Conservation (phyloP, 108 stramenopile genomes). For the Nitzschia sp. region DNA sequence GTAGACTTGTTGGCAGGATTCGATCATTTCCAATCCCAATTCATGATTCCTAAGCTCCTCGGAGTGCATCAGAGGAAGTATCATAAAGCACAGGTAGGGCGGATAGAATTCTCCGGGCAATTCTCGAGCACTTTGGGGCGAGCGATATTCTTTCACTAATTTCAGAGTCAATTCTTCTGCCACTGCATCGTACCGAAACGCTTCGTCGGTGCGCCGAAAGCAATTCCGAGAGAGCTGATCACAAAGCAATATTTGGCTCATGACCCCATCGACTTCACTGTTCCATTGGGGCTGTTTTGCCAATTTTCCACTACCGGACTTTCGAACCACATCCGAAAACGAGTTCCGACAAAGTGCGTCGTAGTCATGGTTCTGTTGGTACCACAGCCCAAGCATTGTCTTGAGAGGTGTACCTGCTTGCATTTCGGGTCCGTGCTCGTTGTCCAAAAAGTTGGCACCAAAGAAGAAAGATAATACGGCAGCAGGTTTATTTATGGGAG, state of each 20-base stretch:
- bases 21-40: conserved; percentile 8
- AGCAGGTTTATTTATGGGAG: conserved; percentile 9
- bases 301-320: conserved; percentile 17
- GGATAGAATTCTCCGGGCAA: conserved; percentile 2
- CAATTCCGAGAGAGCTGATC: conserved; percentile 72
- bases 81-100: conserved; percentile 35
- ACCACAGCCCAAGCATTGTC: conserved; percentile 32
- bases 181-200: conserved; percentile 57
- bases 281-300: conserved; percentile 19
- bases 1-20: not conserved
- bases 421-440: not conserved
- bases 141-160: conserved; percentile 11
- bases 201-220: conserved; percentile 62
- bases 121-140: not conserved
- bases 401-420: not conserved
- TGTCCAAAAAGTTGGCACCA: conserved; percentile 24
- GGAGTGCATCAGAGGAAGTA: conserved; percentile 55
- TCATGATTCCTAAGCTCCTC: conserved; percentile 44
- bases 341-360: conserved; percentile 28
- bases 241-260: conserved; percentile 55
- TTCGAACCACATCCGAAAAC: conserved; percentile 22
- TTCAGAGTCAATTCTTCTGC: conserved; percentile 25
- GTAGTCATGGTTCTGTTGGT: conserved; percentile 28
- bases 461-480: conserved; percentile 44
- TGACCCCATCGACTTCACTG: conserved; percentile 36